A percentile compares a stretch with the other conserved stretches of the same genome.
Conservation (phyloP, 345 rosid genomes). For the Arabis hirsuta region DNA sequence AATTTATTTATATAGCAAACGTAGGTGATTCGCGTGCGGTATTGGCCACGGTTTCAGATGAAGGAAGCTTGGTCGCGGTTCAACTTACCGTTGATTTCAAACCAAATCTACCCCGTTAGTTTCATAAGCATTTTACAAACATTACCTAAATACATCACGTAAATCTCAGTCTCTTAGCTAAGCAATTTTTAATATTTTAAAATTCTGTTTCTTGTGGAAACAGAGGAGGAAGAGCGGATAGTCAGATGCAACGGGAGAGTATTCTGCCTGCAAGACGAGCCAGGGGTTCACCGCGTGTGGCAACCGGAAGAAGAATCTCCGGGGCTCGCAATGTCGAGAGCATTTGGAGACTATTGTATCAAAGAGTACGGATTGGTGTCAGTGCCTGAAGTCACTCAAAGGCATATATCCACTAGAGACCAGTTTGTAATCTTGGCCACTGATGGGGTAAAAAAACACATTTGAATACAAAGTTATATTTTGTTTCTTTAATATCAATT, state of each 20-base stretch:
- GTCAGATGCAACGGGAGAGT: conserved; percentile 69
- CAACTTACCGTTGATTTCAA: conserved; percentile 92
- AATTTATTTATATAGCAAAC: conserved; percentile 65
- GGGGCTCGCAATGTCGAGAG: conserved; percentile 96
- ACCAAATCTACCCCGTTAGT: conserved; percentile 87
- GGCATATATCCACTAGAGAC: conserved; percentile 65
- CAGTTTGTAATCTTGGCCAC: conserved; percentile 84
- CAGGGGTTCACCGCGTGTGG: conserved; percentile 93
- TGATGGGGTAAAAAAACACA: conserved; percentile 72
- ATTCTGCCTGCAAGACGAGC: conserved; percentile 80
- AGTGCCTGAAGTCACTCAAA: conserved; percentile 78
- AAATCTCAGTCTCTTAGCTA: neutral
- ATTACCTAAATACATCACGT: neutral
- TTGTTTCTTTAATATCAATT: neutral
- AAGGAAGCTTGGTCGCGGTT: conserved; percentile 68
- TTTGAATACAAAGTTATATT: neutral
- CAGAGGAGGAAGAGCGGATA: conserved; percentile 93
- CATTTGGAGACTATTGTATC: conserved; percentile 89
- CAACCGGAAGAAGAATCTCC: conserved; percentile 76
- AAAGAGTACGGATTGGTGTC: conserved; percentile 80
- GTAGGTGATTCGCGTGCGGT: conserved; percentile 97
- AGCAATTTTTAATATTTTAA: neutral
- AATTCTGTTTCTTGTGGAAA: neutral
- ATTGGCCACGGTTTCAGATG: conserved; percentile 73
- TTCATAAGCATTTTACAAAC: neutral